These are phyloP conservation scores for Salix arbutifolia DNA, from an alignment of 345 rosid genomes.

Conservation along the genomic window DNA sequence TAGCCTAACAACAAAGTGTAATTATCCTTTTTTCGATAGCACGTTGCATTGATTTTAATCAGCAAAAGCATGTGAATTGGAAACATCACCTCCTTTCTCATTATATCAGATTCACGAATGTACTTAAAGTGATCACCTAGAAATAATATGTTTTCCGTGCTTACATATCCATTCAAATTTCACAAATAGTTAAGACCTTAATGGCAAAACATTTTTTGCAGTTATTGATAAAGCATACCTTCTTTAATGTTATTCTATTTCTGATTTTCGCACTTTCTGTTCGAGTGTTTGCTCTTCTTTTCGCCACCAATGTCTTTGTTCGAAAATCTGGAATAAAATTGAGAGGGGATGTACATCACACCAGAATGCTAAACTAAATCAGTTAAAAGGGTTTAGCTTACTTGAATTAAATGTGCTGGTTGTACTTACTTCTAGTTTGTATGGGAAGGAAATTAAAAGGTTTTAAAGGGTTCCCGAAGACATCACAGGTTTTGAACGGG, in stretches of 20 bases:
- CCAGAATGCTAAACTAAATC: background rate
- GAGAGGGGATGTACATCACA: background rate
- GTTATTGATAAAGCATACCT: conserved; percentile 37
- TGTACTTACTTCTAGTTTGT: conserved; percentile 26
- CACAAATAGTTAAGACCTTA: background rate
- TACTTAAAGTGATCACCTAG: background rate
- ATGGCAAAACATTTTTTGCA: background rate
- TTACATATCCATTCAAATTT: no score
- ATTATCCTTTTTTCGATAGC: no score
- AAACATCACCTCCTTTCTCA: no score
- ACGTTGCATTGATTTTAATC: no score
- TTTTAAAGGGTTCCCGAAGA: conserved; percentile 23
- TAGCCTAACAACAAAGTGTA: no score
- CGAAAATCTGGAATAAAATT: conserved; percentile 19
- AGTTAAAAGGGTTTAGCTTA: background rate
- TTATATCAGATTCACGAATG: no score
- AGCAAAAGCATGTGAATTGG: no score
- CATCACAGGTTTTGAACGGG: conserved; percentile 26
- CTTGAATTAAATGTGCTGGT: background rate
- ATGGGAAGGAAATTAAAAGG: conserved; percentile 16
- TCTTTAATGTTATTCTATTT: conserved; percentile 60
- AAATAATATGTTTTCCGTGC: no score
- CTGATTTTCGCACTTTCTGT: conserved; percentile 63
- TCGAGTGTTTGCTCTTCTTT: conserved; percentile 49
- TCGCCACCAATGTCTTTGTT: conserved; percentile 35